Conservation (phyloP, 352 stramenopile species). For the Phytophthora pisi region DNA sequence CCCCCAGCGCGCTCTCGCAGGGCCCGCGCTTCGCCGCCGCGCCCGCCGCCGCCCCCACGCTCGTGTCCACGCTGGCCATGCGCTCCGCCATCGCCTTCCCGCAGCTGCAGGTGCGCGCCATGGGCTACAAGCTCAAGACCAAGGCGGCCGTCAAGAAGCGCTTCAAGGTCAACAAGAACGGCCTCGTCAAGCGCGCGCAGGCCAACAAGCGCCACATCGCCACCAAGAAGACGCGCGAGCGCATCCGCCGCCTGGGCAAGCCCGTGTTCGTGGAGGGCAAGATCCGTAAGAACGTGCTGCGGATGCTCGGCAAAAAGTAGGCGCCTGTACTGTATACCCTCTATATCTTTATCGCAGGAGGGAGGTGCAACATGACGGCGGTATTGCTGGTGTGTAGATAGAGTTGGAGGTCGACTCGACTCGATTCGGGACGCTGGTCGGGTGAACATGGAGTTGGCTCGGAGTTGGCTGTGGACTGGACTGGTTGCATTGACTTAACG, state of each 20-base stretch:
- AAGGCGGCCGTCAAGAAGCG: slow-evolving; percentile 87
- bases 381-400: neutral
- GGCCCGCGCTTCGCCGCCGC: slow-evolving; percentile 35
- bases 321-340: no score
- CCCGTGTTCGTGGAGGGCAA: slow-evolving; percentile 70
- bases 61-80: slow-evolving; percentile 29
- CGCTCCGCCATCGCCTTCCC: slow-evolving; percentile 37
- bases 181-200: slow-evolving; percentile 77
- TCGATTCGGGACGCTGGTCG: neutral
- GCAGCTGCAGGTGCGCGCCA: slow-evolving; percentile 62
- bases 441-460: slow-evolving; percentile 24
- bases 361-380: no score
- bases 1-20: slow-evolving; percentile 7
- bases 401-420: neutral
- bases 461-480: neutral
- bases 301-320: slow-evolving; percentile 62
- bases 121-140: slow-evolving; percentile 86
- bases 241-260: slow-evolving; percentile 78
- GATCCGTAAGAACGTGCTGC: slow-evolving; percentile 86
- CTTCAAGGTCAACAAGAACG: slow-evolving; percentile 84
- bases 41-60: slow-evolving; percentile 6
- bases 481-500: neutral
- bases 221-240: slow-evolving; percentile 85
- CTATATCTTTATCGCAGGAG: neutral
- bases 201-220: slow-evolving; percentile 87